Conservation (phyloP, 805 yeast species). For the Monosporozyma servazzii region DNA sequence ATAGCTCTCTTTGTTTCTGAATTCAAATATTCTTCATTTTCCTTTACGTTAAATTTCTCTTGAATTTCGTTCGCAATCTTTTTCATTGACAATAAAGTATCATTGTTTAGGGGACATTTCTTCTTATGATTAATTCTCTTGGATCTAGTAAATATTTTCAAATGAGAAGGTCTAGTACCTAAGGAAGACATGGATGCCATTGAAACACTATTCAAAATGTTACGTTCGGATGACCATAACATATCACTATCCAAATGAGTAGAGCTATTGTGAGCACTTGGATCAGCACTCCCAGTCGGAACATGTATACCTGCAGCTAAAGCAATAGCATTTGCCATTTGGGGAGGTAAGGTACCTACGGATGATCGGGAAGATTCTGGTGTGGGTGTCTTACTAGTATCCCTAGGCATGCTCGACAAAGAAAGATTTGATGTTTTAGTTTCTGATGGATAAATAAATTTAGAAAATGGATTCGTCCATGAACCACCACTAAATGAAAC, state of each 20-base stretch:
- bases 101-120: slow-evolving; percentile 20
- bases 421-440: neutral
- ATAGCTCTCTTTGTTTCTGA: slow-evolving; percentile 10
- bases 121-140: slow-evolving; percentile 12
- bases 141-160: slow-evolving; percentile 14
- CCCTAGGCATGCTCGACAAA: neutral
- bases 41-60: slow-evolving; percentile 14
- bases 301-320: slow-evolving; percentile 13
- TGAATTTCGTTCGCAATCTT: slow-evolving; percentile 15
- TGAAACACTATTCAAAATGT: neutral
- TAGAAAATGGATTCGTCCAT: slow-evolving; percentile 61
- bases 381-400: neutral
- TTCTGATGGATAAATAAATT: slow-evolving; percentile 9
- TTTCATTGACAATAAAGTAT: slow-evolving; percentile 19
- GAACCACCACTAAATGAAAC: slow-evolving; percentile 71
- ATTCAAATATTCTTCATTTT: slow-evolving; percentile 5
- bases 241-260: neutral
- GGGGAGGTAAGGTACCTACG: slow-evolving; percentile 11
- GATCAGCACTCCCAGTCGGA: slow-evolving; percentile 2
- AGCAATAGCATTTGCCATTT: slow-evolving; percentile 19
- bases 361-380: neutral
- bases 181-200: slow-evolving; percentile 2
- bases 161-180: slow-evolving; percentile 11
- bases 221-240: neutral
- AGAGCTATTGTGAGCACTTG: neutral